Percentiles rank a stretch among this genome's conserved stretches.
Conservation (phyloP, 2,329 filamentous ascomycete species). For the Colletotrichum coccodes region DNA sequence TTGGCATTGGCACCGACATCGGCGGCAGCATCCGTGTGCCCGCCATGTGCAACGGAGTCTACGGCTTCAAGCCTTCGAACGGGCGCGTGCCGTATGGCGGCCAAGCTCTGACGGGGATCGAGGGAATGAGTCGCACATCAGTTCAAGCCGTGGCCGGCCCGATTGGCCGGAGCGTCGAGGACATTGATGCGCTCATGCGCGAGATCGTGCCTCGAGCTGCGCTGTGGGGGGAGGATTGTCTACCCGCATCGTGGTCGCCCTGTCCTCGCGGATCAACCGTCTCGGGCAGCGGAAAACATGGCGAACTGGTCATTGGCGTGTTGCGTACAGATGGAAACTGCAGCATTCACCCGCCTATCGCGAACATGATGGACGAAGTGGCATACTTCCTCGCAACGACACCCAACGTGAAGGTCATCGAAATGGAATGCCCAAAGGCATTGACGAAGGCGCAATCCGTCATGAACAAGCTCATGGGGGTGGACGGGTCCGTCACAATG, state of each 20-base stretch:
- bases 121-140: slow-evolving; percentile 23
- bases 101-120: background rate
- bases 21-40: slow-evolving; percentile 30
- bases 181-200: slow-evolving; percentile 5
- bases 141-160: slow-evolving; percentile 25
- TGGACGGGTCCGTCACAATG: slow-evolving; percentile 8
- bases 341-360: slow-evolving; percentile 10
- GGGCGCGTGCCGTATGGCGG: slow-evolving; percentile 23
- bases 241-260: slow-evolving; percentile 15
- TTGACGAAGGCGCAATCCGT: slow-evolving; percentile 17
- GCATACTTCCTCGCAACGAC: background rate
- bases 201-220: slow-evolving; percentile 20
- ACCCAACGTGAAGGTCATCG: background rate
- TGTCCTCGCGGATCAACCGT: background rate
- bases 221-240: slow-evolving; percentile 25
- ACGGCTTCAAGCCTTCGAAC: slow-evolving; percentile 27
- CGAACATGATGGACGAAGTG: slow-evolving; percentile 22
- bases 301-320: slow-evolving; percentile 18
- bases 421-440: background rate
- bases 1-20: slow-evolving; percentile 26
- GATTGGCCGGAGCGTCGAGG: slow-evolving; percentile 19
- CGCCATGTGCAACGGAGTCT: slow-evolving; percentile 29
- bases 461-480: slow-evolving; percentile 30
- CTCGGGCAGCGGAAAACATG: slow-evolving; percentile 2
- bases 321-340: slow-evolving; percentile 25